These are phyloP conservation scores for Thymus mandschuricus DNA, from an alignment of 257 asterid species.

Conservation along the genomic window DNA sequence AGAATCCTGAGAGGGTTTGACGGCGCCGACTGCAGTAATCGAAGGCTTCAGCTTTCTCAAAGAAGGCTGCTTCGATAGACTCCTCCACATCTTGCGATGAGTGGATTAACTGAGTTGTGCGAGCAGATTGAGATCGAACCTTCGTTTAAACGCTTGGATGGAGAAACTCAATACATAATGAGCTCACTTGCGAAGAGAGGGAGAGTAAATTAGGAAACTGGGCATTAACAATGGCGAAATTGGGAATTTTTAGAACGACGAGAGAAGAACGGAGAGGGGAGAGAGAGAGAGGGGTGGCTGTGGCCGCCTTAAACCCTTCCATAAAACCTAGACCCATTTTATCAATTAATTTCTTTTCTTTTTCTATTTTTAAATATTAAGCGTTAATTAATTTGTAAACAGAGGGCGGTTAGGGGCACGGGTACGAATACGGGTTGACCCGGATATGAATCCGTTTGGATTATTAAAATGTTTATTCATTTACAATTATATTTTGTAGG, in stretches of 20 bases:
- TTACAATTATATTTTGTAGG: too few species aligned
- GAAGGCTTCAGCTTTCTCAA: slow-evolving; percentile 47
- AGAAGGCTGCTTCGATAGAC: slow-evolving; percentile 53
- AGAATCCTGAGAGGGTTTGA: slow-evolving; percentile 33
- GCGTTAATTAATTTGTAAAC: too few species aligned
- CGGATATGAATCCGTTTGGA: neutral
- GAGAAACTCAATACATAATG: neutral
- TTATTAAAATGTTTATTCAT: too few species aligned
- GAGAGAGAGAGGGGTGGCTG: slow-evolving; percentile 25
- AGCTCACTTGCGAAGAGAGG: neutral
- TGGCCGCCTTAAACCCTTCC: slow-evolving; percentile 74
- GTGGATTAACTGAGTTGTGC: slow-evolving; percentile 18
- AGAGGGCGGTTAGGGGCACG: too few species aligned
- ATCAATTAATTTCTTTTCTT: neutral
- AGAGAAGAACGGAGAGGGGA: neutral
- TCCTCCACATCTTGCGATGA: slow-evolving; percentile 80
- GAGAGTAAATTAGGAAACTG: slow-evolving; percentile 19
- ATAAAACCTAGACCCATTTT: slow-evolving; percentile 47
- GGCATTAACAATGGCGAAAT: neutral
- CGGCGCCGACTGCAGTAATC: slow-evolving; percentile 30
- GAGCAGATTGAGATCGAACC: slow-evolving; percentile 3
- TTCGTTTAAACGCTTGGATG: neutral
- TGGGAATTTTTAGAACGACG: neutral
- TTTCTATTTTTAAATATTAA: too few species aligned
- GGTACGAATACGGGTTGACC: neutral